phyloP scores from a whole-genome alignment of 176 grass and related monocot genomes.

The Dendrocalamus sinicus region DNA sequence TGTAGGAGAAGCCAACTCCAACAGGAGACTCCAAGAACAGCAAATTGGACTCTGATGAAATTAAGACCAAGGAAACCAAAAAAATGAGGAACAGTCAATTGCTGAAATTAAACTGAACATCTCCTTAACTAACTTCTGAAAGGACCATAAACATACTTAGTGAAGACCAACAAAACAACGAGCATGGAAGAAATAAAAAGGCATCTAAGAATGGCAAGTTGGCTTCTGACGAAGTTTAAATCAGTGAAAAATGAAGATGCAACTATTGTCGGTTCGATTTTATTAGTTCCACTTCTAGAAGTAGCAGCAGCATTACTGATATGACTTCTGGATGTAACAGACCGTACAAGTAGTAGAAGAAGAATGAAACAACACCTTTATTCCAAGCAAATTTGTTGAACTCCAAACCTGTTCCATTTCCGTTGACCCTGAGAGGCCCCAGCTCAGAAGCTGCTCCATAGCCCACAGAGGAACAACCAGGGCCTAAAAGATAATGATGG shows the following conservation, averaged over 20 bases:
- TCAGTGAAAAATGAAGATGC: conserved; percentile 5
- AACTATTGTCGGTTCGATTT: background rate
- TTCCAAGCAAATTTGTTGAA: conserved; percentile 91
- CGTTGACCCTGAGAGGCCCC: conserved; percentile 69
- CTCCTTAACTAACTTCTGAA: background rate
- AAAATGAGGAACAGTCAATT: background rate
- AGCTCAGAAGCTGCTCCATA: conserved; percentile 81
- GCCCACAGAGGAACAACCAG: conserved; percentile 89
- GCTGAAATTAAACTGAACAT: background rate
- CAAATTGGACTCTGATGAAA: conserved; percentile 41
- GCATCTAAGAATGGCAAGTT: background rate
- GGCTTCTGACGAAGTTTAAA: background rate
- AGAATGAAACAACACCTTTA: conserved; percentile 47
- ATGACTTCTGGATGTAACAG: background rate
- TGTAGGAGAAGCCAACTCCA: conserved; percentile 56
- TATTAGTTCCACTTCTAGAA: background rate
- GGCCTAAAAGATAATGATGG: conserved; percentile 40
- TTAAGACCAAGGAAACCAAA: background rate
- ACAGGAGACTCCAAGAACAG: conserved; percentile 52
- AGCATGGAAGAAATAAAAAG: background rate
- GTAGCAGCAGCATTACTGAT: background rate
- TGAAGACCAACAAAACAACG: background rate
- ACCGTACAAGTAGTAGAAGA: background rate
- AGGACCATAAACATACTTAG: background rate
- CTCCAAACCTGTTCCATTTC: conserved; percentile 62